phyloP scores from a whole-genome alignment of 2,329 filamentous ascomycete genomes.

The Dryadomyces quercivorus region DNA sequence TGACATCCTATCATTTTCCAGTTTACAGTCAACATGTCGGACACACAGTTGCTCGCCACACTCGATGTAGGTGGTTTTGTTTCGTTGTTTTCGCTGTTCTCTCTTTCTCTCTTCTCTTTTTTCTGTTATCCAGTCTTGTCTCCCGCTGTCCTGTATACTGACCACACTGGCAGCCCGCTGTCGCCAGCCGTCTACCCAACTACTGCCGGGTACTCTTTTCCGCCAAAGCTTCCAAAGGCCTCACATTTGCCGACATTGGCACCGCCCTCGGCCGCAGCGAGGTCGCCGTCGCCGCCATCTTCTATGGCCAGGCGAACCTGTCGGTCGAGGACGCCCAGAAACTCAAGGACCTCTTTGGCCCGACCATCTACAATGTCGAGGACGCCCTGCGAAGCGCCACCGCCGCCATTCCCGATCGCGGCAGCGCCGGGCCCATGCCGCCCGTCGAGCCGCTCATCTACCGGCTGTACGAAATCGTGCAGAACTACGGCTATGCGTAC shows the following conservation, averaged over 20 bases:
- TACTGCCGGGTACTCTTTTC: slow-evolving; percentile 65
- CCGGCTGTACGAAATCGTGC: slow-evolving; percentile 82
- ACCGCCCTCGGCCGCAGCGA: slow-evolving; percentile 63
- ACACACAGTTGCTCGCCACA: slow-evolving; percentile 16
- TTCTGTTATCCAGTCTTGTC: too few relatives aligned
- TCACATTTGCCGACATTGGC: slow-evolving; percentile 72
- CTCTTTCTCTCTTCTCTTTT: neutral
- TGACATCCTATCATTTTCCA: neutral
- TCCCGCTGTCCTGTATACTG: too few relatives aligned
- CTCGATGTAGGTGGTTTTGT: slow-evolving; percentile 22
- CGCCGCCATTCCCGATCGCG: slow-evolving; percentile 64
- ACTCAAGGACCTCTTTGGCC: slow-evolving; percentile 45
- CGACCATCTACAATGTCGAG: slow-evolving; percentile 20
- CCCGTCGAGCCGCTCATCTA: slow-evolving; percentile 82
- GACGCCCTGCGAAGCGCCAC: slow-evolving; percentile 15
- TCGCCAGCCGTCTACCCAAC: slow-evolving; percentile 56
- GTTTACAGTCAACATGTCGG: slow-evolving; percentile 11
- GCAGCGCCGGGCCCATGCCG: slow-evolving; percentile 68
- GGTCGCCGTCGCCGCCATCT: slow-evolving; percentile 75
- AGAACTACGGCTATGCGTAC: slow-evolving; percentile 94
- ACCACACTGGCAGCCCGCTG: too few relatives aligned
- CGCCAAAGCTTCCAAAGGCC: slow-evolving; percentile 62
- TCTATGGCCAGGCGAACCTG: slow-evolving; percentile 61
- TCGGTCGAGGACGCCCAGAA: slow-evolving; percentile 37
- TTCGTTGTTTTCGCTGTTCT: slow-evolving; percentile 8